These are phyloP conservation scores for Phytopythium oedochilum DNA, from an alignment of 352 stramenopile genomes.

Conservation along the genomic window DNA sequence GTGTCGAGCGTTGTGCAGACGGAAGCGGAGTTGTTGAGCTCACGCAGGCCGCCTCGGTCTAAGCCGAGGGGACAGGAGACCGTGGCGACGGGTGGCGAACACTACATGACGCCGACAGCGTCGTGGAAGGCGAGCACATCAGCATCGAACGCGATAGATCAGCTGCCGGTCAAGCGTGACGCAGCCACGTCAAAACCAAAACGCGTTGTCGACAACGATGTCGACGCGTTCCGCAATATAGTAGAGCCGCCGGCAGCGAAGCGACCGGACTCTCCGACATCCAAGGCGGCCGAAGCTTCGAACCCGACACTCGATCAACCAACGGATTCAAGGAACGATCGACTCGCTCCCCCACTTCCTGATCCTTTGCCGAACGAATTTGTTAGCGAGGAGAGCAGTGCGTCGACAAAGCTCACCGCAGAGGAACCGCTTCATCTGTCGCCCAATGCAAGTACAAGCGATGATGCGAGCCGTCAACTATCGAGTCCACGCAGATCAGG, in stretches of 20 bases:
- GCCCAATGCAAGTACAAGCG: neutral
- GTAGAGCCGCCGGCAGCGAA: neutral
- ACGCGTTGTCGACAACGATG: no score
- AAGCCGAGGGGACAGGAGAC: neutral
- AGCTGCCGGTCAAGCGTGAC: neutral
- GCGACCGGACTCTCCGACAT: neutral
- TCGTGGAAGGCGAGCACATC: neutral
- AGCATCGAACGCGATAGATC: neutral
- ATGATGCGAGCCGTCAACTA: neutral
- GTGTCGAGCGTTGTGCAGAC: slow-evolving; percentile 3
- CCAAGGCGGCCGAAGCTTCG: neutral
- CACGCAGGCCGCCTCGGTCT: no score
- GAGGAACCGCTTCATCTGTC: neutral
- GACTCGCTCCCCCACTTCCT: no score
- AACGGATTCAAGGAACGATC: neutral
- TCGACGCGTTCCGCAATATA: no score
- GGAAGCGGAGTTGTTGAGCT: neutral
- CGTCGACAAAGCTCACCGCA: neutral
- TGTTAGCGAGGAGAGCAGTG: no score
- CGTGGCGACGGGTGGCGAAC: neutral
- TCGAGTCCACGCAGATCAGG: neutral
- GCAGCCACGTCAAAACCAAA: neutral
- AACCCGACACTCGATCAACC: neutral
- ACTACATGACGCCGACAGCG: slow-evolving; percentile 1
- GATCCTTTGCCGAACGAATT: no score